Base-by-base conservation (phyloP, 1,284 basidiomycete species). In the Sutorius eximius region DNA sequence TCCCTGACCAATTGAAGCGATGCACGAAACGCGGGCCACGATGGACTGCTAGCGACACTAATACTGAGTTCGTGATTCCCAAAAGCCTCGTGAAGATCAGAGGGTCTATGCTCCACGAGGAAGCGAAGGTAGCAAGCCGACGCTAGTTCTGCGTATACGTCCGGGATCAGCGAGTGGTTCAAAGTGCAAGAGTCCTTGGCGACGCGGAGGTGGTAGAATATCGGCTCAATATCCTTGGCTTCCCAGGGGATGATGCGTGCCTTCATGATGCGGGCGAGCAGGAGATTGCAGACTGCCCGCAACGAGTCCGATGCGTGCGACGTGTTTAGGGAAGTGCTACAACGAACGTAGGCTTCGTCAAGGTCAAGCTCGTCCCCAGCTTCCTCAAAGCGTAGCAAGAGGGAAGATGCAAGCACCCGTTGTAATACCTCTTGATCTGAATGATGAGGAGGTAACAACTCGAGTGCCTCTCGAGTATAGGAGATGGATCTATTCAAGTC, bases 131-230 rank as follows among this genome's bases (percentile, higher is more conserved):
- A 68, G 43, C 63, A 51, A 2, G 57, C 33, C 5, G 67, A 65
- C 3, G 67, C 57, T 11, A 67, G 53, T 48, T 66, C 67, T 8
- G 68, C 61, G 38, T 71, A 65, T 40, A 68, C 13, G 4, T 71
- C 60, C 1, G 59, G 30, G 5, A 60, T 55, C 6, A 64, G 36
- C 2, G 64, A 56, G 37, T 64, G 57, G 10, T 41, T 49, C 20
- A 67, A 24, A 1, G 58, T 56, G 29, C 65, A 69, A 8, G 53
- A 37, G 30, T 64, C 61, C 18, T 64, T 64, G 30, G 66, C 67
- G 3, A 40, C 12, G 24, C 52, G 52, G 40, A 68, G 69, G 45
- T 65, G 63, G 3, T 57, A 57, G 32, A 68, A 58, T 52, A 69
- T 56, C 0, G 52, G 27, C 15, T 60, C 57, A 13, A 65, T 52